These are phyloP conservation scores for slime mould (Dictyostelium discoideum) DNA, from an alignment of 78 protist species.

Conservation along the genomic window dicty_2.7 NC_007090.3:3347001-3347500, in stretches of 20 bases:
- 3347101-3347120: background rate
- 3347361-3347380: too few species aligned
- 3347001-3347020: background rate
- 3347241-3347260: background rate
- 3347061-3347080: background rate
- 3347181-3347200: too few species aligned
- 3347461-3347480: background rate
- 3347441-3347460: background rate
- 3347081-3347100: background rate
- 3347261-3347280: background rate
- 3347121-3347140: background rate
- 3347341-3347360: too few species aligned
- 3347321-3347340: too few species aligned
- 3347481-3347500: too few species aligned
- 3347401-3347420: too few species aligned
- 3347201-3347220: too few species aligned
- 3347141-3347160: background rate
- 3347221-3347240: too few species aligned
- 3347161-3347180: background rate
- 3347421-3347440: background rate
- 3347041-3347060: background rate
- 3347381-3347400: too few species aligned
- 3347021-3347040: background rate
- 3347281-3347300: background rate
- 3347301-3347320: too few species aligned